Evolutionary conservation across 2,329 filamentous ascomycete genomes (phyloP), one percentile per base, ranked within the genome.

Genomic region (Camptophora hylomeconis): DNA sequence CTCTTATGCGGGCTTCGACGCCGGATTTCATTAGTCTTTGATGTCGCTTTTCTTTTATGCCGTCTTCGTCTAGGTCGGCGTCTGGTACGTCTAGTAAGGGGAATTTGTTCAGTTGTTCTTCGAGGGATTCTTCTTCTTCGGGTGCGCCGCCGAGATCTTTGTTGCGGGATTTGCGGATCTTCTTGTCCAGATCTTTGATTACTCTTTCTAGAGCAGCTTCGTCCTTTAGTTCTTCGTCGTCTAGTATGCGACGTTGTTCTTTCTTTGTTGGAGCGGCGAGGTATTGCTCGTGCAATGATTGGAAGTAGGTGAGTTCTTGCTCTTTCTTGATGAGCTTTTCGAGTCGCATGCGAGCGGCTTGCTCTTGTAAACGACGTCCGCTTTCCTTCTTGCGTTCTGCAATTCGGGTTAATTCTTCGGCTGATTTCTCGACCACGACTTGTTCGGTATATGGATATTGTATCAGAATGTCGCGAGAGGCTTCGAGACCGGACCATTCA

Each of bases 241-340:
- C 89, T 1, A 98, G 66, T 11, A 94, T 64, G 1, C 82, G 75
- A 47, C 80, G 80, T 3, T 74, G 76, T 50, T 95, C 89, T 54
- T 95, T 95, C 58, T 95, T 98, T 24, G 76, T 86, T 14, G 77
- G 73, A 2, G 65, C 68, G 28, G 40, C 37, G 10, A 34, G 22
- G 7, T 94, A 63, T 39, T 72, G 73, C 18, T 62, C 54, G 47
- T 92, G 83, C 3, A 98, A 60, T 35, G 83, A 72, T 49, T 83
- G 84, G 63, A 86, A 94, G 54, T 93, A 94, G 44, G 92, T 86
- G 2, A 95, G 61, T 50, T 95, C 86, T 49, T 92, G 75, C 56
- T 98, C 89, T 55, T 98, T 98, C 48, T 81, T 80, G 51, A 95
- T 82, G 25, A 98, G 64, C 46, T 92, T 92, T 41, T 98, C 89